Conservation (phyloP, 108 stramenopile species). For the Nitzschia palea region DNA sequence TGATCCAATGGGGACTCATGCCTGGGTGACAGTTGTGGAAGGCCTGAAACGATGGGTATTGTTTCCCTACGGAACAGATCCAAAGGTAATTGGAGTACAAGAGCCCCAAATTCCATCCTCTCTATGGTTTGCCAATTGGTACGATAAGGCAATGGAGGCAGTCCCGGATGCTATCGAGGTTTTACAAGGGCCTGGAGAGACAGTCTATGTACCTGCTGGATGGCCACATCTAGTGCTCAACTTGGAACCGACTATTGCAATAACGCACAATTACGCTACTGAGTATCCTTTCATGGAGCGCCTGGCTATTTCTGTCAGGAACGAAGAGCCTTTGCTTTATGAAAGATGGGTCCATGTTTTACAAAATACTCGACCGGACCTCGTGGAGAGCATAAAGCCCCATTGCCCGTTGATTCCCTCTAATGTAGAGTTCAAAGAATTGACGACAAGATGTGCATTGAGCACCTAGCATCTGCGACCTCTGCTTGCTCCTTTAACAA, state of each 20-base stretch:
- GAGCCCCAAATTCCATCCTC: slow-evolving; percentile 74
- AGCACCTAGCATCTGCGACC: too few species aligned
- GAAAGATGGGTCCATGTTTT: slow-evolving; percentile 8
- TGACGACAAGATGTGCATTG: too few species aligned
- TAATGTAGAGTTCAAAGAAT: too few species aligned
- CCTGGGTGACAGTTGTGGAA: slow-evolving; percentile 81
- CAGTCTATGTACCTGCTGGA: slow-evolving; percentile 83
- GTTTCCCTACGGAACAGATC: slow-evolving; percentile 69
- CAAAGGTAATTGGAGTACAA: slow-evolving; percentile 55
- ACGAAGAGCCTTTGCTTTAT: slow-evolving; percentile 63
- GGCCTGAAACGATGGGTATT: slow-evolving; percentile 83
- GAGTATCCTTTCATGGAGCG: slow-evolving; percentile 65
- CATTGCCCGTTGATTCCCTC: too few species aligned
- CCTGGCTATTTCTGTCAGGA: slow-evolving; percentile 41
- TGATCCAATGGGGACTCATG: slow-evolving; percentile 84
- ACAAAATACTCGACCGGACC: neutral
- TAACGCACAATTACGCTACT: slow-evolving; percentile 87
- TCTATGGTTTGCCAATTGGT: slow-evolving; percentile 66
- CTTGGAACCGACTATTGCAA: slow-evolving; percentile 73
- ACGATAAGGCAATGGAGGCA: slow-evolving; percentile 13
- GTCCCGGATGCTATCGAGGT: slow-evolving; percentile 47
- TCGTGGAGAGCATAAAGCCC: too few species aligned
- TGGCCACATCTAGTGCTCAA: slow-evolving; percentile 89
- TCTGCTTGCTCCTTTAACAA: too few species aligned
- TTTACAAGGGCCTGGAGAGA: slow-evolving; percentile 80